Evolutionary conservation across 1,284 basidiomycete genomes (phyloP), one percentile per base, ranked within the genome.

Genomic region (Rhodotorula sp.): DNA sequence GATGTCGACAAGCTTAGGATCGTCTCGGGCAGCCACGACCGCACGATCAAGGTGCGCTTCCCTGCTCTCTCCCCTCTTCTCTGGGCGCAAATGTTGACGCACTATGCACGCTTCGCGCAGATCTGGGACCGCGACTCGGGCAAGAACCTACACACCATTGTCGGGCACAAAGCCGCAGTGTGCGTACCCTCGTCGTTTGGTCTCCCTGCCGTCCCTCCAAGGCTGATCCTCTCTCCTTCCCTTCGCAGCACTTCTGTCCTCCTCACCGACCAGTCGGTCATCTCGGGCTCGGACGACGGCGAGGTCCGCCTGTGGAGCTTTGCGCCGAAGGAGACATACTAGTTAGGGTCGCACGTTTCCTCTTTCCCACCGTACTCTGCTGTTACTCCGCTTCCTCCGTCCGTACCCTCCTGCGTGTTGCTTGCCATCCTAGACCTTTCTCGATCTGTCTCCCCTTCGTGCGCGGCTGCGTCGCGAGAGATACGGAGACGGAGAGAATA

Each of bases 101-200:
- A 5, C n/a, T n/a, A n/a, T n/a, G n/a, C 29, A 13, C 12, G 64
- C 79, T 80, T 44, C 82, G 80, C 9, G 76, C 80, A 83, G 79
- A 91, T 98, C 53, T 99, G 97, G 97, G 91, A 91, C 74, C 87
- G 90, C 68, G 94, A 97, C 79, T 90, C 94, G 69, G 92, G 91
- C 34, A 86, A 87, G 69, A 97, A 94, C 78, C 90, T 90, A 29
- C 87, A 92, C 64, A 99, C 97, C 2, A 86, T 99, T 9, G 91
- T 97, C 29, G 96, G 95, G 2, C 97, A 99, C 81, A 87, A 92
- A 60, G 94, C 92, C 41, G 93, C 96, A 1, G 70, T 69, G 74
- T 75, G 39, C n/a, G 73, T 64, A 7, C 5, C 15, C 25, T 9
- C n/a, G 22, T 25, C 21, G 9, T 6, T 27, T 15, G 1, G 1